A percentile compares a stretch with the other conserved stretches of the same genome.
Conservation (phyloP, 192 early-diverging fungal species). For the Geranomyces variabilis region DNA sequence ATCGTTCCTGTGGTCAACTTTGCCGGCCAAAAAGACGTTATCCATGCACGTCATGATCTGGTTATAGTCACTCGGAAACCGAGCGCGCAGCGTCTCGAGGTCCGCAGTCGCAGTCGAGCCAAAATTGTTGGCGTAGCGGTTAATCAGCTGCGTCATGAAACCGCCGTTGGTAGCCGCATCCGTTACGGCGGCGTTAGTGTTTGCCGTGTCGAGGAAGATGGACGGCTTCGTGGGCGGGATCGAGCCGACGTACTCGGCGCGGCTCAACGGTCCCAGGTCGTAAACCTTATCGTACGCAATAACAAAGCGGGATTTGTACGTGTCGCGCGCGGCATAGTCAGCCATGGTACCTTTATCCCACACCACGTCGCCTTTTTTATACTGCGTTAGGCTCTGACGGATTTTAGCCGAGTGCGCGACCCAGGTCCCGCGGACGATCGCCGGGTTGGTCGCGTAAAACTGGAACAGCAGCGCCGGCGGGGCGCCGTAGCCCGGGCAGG, state of each 20-base stretch:
- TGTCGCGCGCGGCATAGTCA: not conserved
- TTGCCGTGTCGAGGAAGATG: slow-evolving; percentile 33
- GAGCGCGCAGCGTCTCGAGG: slow-evolving; percentile 29
- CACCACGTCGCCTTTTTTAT: slow-evolving; percentile 47
- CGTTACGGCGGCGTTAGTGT: slow-evolving; percentile 16
- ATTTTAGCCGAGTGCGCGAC: not conserved
- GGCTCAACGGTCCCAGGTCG: slow-evolving; percentile 29
- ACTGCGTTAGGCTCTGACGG: not conserved
- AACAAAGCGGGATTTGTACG: slow-evolving; percentile 24
- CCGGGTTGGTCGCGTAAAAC: not conserved
- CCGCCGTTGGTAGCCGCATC: slow-evolving; percentile 18
- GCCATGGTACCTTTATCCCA: slow-evolving; percentile 30
- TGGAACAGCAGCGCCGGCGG: slow-evolving; percentile 36
- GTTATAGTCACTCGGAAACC: slow-evolving; percentile 19
- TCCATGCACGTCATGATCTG: slow-evolving; percentile 69
- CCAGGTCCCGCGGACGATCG: not conserved
- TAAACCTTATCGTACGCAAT: slow-evolving; percentile 49
- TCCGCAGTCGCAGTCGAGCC: slow-evolving; percentile 28
- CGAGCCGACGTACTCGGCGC: not conserved
- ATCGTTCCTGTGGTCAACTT: slow-evolving; percentile 80
- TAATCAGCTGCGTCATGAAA: slow-evolving; percentile 26
- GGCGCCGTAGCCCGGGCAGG: slow-evolving; percentile 40
- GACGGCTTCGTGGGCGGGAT: not conserved
- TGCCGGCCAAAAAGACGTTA: slow-evolving; percentile 80
- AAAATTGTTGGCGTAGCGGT: slow-evolving; percentile 18